These are phyloP conservation scores for barrel medic (Medicago truncatula) DNA, from an alignment of 306 rosid genomes.

Conservation along the genomic window MtrunA17r5.0-ANR NC_053047.1:40337001-40337500, in stretches of 20 bases:
- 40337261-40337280: neutral
- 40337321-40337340: neutral
- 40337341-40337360: neutral
- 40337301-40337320: neutral
- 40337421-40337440: neutral
- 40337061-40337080: constrained; percentile 89
- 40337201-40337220: neutral
- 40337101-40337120: constrained; percentile 20
- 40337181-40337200: neutral
- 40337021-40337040: constrained; percentile 74
- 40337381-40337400: neutral
- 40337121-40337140: neutral
- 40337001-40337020: constrained; percentile 69
- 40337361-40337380: neutral
- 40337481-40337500: neutral
- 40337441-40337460: neutral
- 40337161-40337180: neutral
- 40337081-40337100: constrained; percentile 65
- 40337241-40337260: neutral
- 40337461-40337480: neutral
- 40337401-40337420: neutral
- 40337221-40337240: neutral
- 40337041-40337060: constrained; percentile 78
- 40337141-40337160: neutral
- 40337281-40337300: neutral